These are phyloP conservation scores for Globisporangium heterothallicum DNA, from an alignment of 352 stramenopile genomes.

Conservation along the genomic window DNA sequence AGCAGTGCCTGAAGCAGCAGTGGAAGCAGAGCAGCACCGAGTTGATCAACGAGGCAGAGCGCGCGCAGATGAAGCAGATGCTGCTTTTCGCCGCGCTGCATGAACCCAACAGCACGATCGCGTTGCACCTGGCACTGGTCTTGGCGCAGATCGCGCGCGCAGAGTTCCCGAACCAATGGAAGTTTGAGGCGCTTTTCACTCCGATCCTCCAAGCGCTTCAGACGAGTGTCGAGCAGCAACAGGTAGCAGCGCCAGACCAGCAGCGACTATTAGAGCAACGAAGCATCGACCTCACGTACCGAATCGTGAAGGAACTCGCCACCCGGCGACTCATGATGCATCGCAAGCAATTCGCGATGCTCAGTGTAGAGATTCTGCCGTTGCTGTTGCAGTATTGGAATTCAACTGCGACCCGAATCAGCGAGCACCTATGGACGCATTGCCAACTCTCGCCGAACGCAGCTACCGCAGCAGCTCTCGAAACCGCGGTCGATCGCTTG, in stretches of 20 bases:
- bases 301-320: slow-evolving; percentile 75
- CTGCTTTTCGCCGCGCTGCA: slow-evolving; percentile 65
- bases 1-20: slow-evolving; percentile 59
- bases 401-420: slow-evolving; percentile 21
- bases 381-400: slow-evolving; percentile 60
- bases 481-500: slow-evolving; percentile 20
- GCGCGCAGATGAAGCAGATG: slow-evolving; percentile 33
- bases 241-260: slow-evolving; percentile 4
- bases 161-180: slow-evolving; percentile 73
- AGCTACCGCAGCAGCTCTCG: slow-evolving; percentile 12
- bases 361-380: slow-evolving; percentile 64
- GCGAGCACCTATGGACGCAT: slow-evolving; percentile 26
- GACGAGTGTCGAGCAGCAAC: slow-evolving; percentile 8
- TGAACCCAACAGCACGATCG: slow-evolving; percentile 49
- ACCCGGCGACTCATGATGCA: slow-evolving; percentile 73
- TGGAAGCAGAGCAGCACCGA: slow-evolving; percentile 24
- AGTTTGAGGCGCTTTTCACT: slow-evolving; percentile 57
- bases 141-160: slow-evolving; percentile 60
- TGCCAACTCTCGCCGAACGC: slow-evolving; percentile 7
- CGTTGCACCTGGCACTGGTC: slow-evolving; percentile 59
- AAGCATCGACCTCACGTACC: slow-evolving; percentile 57
- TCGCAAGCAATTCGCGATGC: slow-evolving; percentile 71
- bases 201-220: slow-evolving; percentile 50
- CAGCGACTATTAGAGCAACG: slow-evolving; percentile 27
- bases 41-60: slow-evolving; percentile 36